Evolutionary conservation across 2,329 filamentous ascomycete genomes (phyloP).

Genomic region (Lachnellula subtilissima): DNA sequence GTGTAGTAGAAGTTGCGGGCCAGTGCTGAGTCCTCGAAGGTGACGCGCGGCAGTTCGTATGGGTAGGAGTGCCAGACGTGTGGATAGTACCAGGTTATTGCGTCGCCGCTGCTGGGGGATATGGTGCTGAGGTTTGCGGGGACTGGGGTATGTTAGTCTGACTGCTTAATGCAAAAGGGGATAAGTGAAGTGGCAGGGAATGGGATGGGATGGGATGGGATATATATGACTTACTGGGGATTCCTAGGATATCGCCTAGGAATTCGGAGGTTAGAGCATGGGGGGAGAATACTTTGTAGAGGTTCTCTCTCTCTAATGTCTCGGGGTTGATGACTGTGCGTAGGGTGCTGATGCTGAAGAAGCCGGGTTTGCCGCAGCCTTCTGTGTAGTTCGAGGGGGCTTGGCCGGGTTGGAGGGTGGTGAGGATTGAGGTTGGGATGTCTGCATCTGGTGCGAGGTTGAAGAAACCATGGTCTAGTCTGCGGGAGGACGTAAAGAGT

Average conservation of each 20-base stretch:
- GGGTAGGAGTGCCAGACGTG: constrained; percentile 84
- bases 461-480: constrained; percentile 71
- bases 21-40: constrained; percentile 76
- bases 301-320: constrained; percentile 48
- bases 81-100: constrained; percentile 72
- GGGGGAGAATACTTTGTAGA: constrained; percentile 64
- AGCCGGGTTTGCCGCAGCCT: constrained; percentile 67
- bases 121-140: constrained; percentile 23
- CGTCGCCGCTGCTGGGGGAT: constrained; percentile 40
- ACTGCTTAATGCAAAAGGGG: constrained; percentile 7
- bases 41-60: constrained; percentile 74
- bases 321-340: constrained; percentile 57
- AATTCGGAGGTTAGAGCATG: constrained; percentile 48
- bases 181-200: not conserved
- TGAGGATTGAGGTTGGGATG: constrained; percentile 73
- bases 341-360: constrained; percentile 82
- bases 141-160: constrained; percentile 28
- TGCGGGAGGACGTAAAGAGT: constrained; percentile 72
- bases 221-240: constrained; percentile 12
- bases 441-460: constrained; percentile 51
- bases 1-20: constrained; percentile 65
- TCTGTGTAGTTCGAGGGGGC: constrained; percentile 39
- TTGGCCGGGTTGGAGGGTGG: constrained; percentile 65
- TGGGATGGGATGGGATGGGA: no score
- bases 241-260: constrained; percentile 48